Conservation (phyloP, 345 rosid genomes). For the Laguncularia racemosa region DNA sequence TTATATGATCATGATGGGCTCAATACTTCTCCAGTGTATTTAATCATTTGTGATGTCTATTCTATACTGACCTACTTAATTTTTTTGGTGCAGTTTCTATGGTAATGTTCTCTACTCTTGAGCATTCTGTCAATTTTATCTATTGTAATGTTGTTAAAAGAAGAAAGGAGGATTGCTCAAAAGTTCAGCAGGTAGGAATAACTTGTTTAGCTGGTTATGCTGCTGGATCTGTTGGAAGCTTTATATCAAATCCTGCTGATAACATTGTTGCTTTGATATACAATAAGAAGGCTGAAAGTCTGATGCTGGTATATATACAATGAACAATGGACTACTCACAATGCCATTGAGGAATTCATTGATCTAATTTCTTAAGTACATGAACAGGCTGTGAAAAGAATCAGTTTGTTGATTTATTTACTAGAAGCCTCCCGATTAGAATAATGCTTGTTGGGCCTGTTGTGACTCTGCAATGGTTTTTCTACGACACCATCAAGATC, state of each 20-base stretch:
- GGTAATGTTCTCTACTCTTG: conserved; percentile 50
- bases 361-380: background rate
- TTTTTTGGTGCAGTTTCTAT: conserved; percentile 36
- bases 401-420: conserved; percentile 47
- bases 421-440: conserved; percentile 62
- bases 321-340: background rate
- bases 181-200: conserved; percentile 41
- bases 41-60: no score
- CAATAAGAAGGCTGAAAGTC: conserved; percentile 44
- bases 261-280: conserved; percentile 41
- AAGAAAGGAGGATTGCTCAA: conserved; percentile 41
- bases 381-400: conserved; percentile 48
- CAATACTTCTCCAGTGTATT: no score
- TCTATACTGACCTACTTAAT: background rate
- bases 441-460: conserved; percentile 53
- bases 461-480: conserved; percentile 52
- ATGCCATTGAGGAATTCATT: background rate
- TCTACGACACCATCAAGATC: conserved; percentile 52
- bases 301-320: conserved; percentile 30
- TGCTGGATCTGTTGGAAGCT: conserved; percentile 42
- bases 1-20: no score
- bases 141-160: conserved; percentile 22
- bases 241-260: conserved; percentile 60
- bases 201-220: conserved; percentile 44
- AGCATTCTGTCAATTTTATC: conserved; percentile 37